These are phyloP conservation scores for Fusarium chaquense DNA, from an alignment of 2,329 filamentous ascomycete genomes.

Conservation along the genomic window DNA sequence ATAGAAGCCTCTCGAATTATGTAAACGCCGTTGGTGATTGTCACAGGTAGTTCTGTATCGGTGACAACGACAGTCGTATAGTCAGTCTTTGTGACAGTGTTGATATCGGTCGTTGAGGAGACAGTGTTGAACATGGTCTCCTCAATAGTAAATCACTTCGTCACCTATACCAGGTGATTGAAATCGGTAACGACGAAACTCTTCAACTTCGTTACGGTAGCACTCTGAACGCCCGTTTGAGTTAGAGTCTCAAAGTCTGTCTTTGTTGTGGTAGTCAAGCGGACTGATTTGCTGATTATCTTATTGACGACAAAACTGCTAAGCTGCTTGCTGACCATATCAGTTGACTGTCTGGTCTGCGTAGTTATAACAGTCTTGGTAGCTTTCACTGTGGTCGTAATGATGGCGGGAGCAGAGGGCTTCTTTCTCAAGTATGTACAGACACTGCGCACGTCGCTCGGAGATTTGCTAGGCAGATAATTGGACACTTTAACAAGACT, in stretches of 20 bases:
- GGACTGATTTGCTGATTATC: fast-evolving
- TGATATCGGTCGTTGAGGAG: background rate
- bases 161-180: background rate
- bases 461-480: background rate
- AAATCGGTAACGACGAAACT: background rate
- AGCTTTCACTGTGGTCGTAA: background rate
- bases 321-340: background rate
- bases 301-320: background rate
- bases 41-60: background rate
- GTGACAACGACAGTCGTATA: background rate
- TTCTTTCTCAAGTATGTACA: background rate
- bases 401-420: background rate
- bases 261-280: fast-evolving
- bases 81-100: background rate
- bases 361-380: background rate
- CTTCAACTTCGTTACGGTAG: background rate
- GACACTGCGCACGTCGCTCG: background rate
- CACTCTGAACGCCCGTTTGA: background rate
- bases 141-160: background rate
- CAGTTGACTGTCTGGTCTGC: background rate
- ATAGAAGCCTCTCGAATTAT: background rate
- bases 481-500: background rate
- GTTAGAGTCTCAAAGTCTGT: background rate
- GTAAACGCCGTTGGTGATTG: background rate
- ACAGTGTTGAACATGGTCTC: background rate